Conservation (phyloP, 441 rosid species). For the Erodium moschatum region DNA sequence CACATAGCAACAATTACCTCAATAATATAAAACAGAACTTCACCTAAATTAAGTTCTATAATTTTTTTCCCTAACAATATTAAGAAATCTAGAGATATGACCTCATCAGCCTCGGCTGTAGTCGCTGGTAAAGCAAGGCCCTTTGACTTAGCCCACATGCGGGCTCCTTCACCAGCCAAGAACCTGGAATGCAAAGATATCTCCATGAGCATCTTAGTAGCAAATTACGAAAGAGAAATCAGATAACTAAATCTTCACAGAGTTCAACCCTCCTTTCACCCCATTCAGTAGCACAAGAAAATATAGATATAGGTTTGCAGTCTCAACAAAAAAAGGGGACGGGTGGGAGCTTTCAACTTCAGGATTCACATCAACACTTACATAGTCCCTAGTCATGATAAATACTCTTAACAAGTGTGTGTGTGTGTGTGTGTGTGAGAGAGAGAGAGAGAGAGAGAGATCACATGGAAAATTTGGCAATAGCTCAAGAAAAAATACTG, state of each 20-base stretch:
- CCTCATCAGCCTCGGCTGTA: conserved; percentile 57
- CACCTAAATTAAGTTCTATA: not conserved
- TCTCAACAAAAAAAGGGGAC: too few relatives aligned
- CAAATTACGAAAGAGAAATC: not conserved
- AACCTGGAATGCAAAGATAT: conserved; percentile 38
- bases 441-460: too few relatives aligned
- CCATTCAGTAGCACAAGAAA: not conserved
- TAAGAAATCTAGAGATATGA: conserved; percentile 14
- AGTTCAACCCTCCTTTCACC: not conserved
- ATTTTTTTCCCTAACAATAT: not conserved
- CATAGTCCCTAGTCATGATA: too few relatives aligned
- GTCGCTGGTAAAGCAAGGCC: conserved; percentile 42
- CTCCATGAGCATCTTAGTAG: not conserved
- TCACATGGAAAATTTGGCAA: not conserved
- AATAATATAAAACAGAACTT: too few relatives aligned
- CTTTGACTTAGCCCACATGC: conserved; percentile 62
- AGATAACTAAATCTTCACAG: not conserved
- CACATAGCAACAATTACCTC: too few relatives aligned
- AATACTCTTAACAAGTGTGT: too few relatives aligned
- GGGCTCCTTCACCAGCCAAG: conserved; percentile 90
- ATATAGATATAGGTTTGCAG: conserved; percentile 6
- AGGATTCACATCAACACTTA: too few relatives aligned
- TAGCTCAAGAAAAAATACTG: not conserved
- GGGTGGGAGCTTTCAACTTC: too few relatives aligned
- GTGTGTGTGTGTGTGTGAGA: too few relatives aligned